Base-by-base conservation (phyloP, 805 yeast genomes). In the Ogataea minuta region DNA sequence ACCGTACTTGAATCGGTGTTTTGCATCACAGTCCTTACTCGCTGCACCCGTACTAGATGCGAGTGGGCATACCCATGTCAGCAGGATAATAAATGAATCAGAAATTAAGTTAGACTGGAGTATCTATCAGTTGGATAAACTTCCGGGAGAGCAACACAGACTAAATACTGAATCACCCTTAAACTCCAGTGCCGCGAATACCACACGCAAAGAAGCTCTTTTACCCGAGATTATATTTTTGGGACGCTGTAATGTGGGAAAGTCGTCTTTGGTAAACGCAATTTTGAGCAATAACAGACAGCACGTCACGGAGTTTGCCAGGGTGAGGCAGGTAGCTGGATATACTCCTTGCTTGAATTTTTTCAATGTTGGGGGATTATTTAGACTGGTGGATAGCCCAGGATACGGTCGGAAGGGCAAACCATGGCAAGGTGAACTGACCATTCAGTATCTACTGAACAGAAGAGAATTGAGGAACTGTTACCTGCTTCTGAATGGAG, bases 181-280 rank as follows among this genome's bases (percentile, higher is more conserved):
- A n/a, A 17, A 6, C 7, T 8, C 12, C 5, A 17, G 16, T 3
- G 46, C 39, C 17, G 36, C 19, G 12, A 35, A 36, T 23, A 31
- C 31, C n/a, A 26, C 36, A 14, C 16, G 28, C 7, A 21, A 28
- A 8, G 47, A 46, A 17, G 15, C 16, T 49, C 66, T 63, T 11
- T 63, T 84, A 9, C 95, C 96, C 0, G 96, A 88, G 53, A 75
- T 88, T 4, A 66, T 83, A 3, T 70, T 89, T 32, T 50, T 89
- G 31, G 96, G 97, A 0, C 75, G 86, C 46, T 82, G 95, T 33
- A 89, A 89, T 51, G 89, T 82, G 6, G 97, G 96, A 0, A 89
- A 89, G 56, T 85, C 95, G 0, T 79, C 95, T 0, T 57, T 89
- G 17, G 65, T 89, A 28, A 84, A 85, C 53, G 74, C 74, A 9